Evolutionary conservation across 768 basidiomycete genomes (phyloP).

Genomic region (Filobasidium wieringae): DNA sequence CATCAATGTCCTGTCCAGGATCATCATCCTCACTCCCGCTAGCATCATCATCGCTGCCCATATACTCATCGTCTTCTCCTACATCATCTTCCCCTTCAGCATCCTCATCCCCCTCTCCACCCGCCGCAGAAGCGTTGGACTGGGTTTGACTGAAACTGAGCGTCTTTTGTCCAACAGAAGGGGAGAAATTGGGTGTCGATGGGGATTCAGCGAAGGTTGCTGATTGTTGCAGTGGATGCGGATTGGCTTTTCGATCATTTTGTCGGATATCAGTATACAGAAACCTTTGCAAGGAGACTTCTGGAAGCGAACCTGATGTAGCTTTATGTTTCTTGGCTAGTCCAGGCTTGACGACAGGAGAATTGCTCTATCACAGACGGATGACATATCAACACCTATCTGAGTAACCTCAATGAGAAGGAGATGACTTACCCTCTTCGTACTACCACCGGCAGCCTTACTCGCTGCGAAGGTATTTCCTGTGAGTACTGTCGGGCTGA

Average conservation of each 20-base stretch:
- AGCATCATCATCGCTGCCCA: not conserved
- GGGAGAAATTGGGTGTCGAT: not conserved
- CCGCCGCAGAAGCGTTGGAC: not conserved
- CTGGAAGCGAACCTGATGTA: not conserved
- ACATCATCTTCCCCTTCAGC: constrained; percentile 24
- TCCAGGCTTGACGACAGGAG: not conserved
- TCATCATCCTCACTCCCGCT: constrained; percentile 1
- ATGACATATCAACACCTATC: too few relatives aligned
- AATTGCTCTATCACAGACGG: not conserved
- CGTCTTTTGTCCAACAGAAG: not conserved
- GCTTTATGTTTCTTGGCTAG: not conserved
- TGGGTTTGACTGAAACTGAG: not conserved
- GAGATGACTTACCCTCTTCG: not conserved
- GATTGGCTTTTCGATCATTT: not conserved
- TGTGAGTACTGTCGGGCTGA: too few relatives aligned
- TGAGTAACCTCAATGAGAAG: too few relatives aligned
- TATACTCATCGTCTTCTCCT: constrained; percentile 1
- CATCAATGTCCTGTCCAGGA: constrained; percentile 12
- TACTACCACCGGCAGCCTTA: not conserved
- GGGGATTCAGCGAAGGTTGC: not conserved
- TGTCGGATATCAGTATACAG: not conserved
- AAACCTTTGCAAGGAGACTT: not conserved
- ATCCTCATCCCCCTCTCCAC: constrained; percentile 26
- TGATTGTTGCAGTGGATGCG: constrained; percentile 10
- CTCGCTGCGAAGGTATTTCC: not conserved